These are phyloP conservation scores for Epichloe amarillans DNA, from an alignment of 2,329 filamentous ascomycete genomes.

Conservation along the genomic window DNA sequence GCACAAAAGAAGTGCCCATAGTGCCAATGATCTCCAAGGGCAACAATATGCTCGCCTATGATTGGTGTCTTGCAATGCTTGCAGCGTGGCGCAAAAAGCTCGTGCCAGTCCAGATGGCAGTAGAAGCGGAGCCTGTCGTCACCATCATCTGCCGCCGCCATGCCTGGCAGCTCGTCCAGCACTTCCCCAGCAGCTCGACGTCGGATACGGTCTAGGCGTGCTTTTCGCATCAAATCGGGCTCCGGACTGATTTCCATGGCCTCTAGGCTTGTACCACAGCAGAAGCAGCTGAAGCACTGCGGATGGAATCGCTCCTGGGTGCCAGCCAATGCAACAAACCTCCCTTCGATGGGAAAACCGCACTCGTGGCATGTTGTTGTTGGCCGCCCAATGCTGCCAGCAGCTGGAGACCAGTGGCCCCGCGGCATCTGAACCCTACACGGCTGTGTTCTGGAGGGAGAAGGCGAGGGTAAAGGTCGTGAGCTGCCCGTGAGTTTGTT, in stretches of 20 bases:
- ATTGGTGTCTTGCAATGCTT: conserved; percentile 96
- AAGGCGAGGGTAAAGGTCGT: conserved; percentile 32
- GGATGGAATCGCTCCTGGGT: conserved; percentile 71
- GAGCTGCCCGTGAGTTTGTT: conserved; percentile 16
- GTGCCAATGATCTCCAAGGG: conserved; percentile 92
- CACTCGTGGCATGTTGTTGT: conserved; percentile 78
- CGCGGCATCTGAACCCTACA: conserved; percentile 27
- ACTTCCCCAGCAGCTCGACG: conserved; percentile 45
- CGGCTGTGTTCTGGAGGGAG: conserved; percentile 18
- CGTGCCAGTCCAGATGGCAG: conserved; percentile 98
- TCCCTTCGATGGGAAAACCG: conserved; percentile 70
- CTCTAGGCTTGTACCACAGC: conserved; percentile 78
- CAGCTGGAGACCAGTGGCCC: conserved; percentile 47
- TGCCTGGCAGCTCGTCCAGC: conserved; percentile 47
- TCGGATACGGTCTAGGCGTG: conserved; percentile 60
- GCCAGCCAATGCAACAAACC: conserved; percentile 74
- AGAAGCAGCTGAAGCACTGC: conserved; percentile 79
- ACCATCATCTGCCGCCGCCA: conserved; percentile 56
- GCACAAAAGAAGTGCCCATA: conserved; percentile 98
- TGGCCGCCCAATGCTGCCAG: conserved; percentile 31
- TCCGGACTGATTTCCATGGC: conserved; percentile 95
- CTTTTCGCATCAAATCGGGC: conserved; percentile 56
- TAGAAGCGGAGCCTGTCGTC: conserved; percentile 72
- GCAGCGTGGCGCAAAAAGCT: conserved; percentile 82
- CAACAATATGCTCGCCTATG: conserved; percentile 85